Percentiles rank a stretch among this genome's conserved stretches.
These are phyloP conservation scores for Datisca glomerata DNA, from an alignment of 306 rosid species.

Conservation along the genomic window DNA sequence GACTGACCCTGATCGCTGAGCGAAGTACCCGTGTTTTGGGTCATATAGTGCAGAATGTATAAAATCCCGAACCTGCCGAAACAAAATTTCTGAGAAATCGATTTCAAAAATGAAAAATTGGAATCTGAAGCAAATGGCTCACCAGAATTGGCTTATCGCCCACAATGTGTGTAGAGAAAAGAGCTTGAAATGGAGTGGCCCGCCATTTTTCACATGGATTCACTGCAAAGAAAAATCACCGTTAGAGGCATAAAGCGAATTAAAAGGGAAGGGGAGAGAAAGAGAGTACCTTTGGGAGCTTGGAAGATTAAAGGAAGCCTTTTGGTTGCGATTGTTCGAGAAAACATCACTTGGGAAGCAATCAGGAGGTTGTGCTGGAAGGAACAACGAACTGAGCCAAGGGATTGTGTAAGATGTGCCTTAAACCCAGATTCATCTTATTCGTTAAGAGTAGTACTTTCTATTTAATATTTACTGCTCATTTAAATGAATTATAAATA, in stretches of 20 bases:
- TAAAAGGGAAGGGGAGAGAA: not conserved
- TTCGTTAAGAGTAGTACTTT: no score
- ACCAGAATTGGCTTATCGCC: conserved; percentile 79
- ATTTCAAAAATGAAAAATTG: not conserved
- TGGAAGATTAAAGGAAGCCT: conserved; percentile 10
- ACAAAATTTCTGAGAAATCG: conserved; percentile 1
- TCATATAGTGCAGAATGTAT: conserved; percentile 85
- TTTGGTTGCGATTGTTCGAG: conserved; percentile 11
- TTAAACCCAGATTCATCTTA: no score
- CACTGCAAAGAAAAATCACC: conserved; percentile 16
- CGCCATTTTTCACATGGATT: conserved; percentile 24
- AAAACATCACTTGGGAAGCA: not conserved
- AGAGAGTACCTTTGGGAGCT: conserved; percentile 29
- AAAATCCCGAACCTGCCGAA: conserved; percentile 80
- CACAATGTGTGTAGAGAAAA: conserved; percentile 59
- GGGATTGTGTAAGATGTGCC: not conserved
- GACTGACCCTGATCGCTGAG: conserved; percentile 59
- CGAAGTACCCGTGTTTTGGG: conserved; percentile 69
- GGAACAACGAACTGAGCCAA: not conserved
- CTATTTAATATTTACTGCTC: no score
- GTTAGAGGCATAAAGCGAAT: not conserved
- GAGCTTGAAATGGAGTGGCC: conserved; percentile 25
- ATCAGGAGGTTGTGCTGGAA: not conserved
- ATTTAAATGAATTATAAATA: no score
- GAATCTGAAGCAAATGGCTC: conserved; percentile 14